phyloP scores from a whole-genome alignment of 768 basidiomycete species.

The Mrakia frigida region DNA sequence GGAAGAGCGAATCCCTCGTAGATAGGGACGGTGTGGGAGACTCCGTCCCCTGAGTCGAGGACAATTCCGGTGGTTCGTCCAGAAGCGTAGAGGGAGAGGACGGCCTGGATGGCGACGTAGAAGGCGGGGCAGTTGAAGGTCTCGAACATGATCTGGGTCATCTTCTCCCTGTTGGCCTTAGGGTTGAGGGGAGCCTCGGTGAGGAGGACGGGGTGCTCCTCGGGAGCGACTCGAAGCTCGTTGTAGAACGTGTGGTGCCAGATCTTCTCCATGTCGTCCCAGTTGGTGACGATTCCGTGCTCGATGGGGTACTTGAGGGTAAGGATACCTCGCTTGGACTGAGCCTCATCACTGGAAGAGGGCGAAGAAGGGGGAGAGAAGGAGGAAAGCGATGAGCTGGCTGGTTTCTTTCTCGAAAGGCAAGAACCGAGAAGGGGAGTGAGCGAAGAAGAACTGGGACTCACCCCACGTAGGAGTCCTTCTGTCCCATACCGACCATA shows the following conservation, averaged over 20 bases:
- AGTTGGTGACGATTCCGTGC: constrained; percentile 50
- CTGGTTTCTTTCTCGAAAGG: constrained; percentile 24
- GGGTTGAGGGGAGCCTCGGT: constrained; percentile 91
- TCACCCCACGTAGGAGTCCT: constrained; percentile 93
- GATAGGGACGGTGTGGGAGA: constrained; percentile 91
- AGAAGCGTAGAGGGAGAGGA: constrained; percentile 56
- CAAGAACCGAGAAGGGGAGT: not conserved
- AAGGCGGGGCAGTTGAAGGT: constrained; percentile 90
- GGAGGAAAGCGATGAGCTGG: constrained; percentile 1
- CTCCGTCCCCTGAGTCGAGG: constrained; percentile 93
- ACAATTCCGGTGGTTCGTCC: constrained; percentile 75
- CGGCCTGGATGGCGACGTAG: constrained; percentile 87
- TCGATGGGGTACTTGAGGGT: constrained; percentile 73
- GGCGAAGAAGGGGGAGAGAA: not conserved
- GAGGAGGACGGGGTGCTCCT: constrained; percentile 85
- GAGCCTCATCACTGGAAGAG: constrained; percentile 69
- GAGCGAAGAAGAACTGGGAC: constrained; percentile 38
- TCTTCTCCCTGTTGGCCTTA: constrained; percentile 68
- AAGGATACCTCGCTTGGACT: constrained; percentile 91
- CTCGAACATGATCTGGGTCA: constrained; percentile 92
- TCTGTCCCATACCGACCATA: constrained; percentile 96
- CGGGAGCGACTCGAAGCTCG: constrained; percentile 85
- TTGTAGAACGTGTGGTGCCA: constrained; percentile 99
- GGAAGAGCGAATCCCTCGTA: constrained; percentile 90
- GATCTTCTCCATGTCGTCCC: constrained; percentile 99